Percentiles rank a stretch among this genome's conserved stretches.
phyloP scores from a whole-genome alignment of 2,329 filamentous ascomycete genomes.

The Botryotinia calthae region DNA sequence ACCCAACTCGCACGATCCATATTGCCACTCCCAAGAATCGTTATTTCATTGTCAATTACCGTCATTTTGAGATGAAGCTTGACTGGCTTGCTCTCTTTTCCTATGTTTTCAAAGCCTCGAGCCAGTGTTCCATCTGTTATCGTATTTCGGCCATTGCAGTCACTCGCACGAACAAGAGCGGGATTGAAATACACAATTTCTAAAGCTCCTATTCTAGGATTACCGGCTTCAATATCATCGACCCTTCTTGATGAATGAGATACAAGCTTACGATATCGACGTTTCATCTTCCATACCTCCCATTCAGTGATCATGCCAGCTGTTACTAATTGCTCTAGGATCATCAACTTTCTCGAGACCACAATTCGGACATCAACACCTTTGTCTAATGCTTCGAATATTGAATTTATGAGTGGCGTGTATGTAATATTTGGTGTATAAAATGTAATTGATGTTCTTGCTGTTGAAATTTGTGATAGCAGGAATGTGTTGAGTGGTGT shows the following conservation, averaged over 20 bases:
- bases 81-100: slow-evolving; percentile 55
- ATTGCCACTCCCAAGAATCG: slow-evolving; percentile 76
- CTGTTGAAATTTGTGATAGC: background rate
- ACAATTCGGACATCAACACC: slow-evolving; percentile 68
- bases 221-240: slow-evolving; percentile 4
- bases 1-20: slow-evolving; percentile 84
- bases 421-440: slow-evolving; percentile 79
- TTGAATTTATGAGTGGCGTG: slow-evolving; percentile 57
- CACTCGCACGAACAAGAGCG: background rate
- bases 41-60: slow-evolving; percentile 65
- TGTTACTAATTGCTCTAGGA: slow-evolving; percentile 77
- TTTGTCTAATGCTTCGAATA: slow-evolving; percentile 59
- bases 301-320: slow-evolving; percentile 70
- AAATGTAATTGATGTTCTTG: slow-evolving; percentile 62
- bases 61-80: slow-evolving; percentile 77
- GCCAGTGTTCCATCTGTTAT: background rate
- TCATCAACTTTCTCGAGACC: slow-evolving; percentile 69
- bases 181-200: slow-evolving; percentile 35
- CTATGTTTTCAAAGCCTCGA: background rate
- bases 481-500: slow-evolving; percentile 46
- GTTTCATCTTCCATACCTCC: slow-evolving; percentile 59
- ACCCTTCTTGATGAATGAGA: slow-evolving; percentile 17
- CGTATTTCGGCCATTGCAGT: background rate
- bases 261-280: slow-evolving; percentile 47
- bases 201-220: slow-evolving; percentile 28